Conservation (phyloP, 2,329 filamentous ascomycete species). For the Sarocladium oryzae region DNA sequence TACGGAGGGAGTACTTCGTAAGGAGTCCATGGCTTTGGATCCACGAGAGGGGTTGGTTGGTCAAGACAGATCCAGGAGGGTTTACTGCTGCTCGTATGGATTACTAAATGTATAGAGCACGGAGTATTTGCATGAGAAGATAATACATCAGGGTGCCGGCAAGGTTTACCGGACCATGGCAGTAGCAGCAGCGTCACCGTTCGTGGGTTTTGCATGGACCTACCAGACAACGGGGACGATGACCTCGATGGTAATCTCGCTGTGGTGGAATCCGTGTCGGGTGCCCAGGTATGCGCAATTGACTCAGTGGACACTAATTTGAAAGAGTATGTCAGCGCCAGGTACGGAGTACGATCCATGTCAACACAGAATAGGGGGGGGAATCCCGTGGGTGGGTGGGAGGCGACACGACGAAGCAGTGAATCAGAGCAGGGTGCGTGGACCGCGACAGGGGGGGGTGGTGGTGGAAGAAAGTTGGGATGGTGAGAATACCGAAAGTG, state of each 20-base stretch:
- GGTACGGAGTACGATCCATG: constrained; percentile 1
- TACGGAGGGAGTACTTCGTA: too few species aligned
- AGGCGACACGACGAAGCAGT: background rate
- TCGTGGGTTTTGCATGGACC: too few species aligned
- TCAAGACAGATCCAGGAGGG: too few species aligned
- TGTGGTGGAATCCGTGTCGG: background rate
- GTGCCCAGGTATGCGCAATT: background rate
- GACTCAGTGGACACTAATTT: constrained; percentile 8
- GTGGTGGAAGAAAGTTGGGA: background rate
- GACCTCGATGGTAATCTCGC: background rate
- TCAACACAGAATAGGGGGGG: background rate
- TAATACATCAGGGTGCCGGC: too few species aligned
- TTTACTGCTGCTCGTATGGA: too few species aligned
- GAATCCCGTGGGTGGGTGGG: background rate
- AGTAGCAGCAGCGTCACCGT: too few species aligned
- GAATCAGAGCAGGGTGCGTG: constrained; percentile 6
- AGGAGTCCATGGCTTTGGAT: too few species aligned
- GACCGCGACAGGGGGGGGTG: background rate
- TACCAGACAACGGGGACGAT: too few species aligned
- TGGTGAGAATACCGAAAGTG: background rate
- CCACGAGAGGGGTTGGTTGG: too few species aligned
- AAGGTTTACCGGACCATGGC: too few species aligned
- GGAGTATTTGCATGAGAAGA: too few species aligned
- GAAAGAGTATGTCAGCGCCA: background rate
- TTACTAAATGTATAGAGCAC: too few species aligned